phyloP scores from a whole-genome alignment of 2,329 filamentous ascomycete species.

The Phaeosphaeriaceae sp. region DNA sequence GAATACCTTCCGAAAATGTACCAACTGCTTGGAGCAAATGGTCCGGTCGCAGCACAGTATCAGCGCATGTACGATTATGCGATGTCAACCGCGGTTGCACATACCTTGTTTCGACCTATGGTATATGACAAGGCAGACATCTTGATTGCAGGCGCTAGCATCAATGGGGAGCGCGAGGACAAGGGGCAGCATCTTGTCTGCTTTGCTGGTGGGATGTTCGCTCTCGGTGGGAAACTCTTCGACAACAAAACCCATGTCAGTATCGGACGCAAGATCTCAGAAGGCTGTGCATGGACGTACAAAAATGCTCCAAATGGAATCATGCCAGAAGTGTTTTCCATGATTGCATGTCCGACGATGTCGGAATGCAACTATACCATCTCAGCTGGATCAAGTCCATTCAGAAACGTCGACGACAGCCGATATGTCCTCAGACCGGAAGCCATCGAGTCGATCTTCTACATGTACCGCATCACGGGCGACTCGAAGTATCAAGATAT shows the following conservation, averaged over 20 bases:
- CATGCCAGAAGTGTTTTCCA: constrained; percentile 64
- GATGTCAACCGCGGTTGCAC: constrained; percentile 50
- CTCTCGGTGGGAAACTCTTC: constrained; percentile 64
- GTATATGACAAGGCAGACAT: constrained; percentile 54
- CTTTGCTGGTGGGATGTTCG: constrained; percentile 69
- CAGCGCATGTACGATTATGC: constrained; percentile 63
- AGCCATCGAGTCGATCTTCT: constrained; percentile 66
- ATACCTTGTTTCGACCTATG: constrained; percentile 60
- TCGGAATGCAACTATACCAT: constrained; percentile 49
- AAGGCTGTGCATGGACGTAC: constrained; percentile 69
- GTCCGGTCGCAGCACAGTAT: constrained; percentile 56
- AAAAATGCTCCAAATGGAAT: constrained; percentile 62
- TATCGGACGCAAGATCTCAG: constrained; percentile 63
- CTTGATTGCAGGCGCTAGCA: constrained; percentile 53
- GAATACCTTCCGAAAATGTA: constrained; percentile 56
- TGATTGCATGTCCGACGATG: constrained; percentile 53
- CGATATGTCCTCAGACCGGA: constrained; percentile 60
- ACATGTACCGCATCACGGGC: constrained; percentile 66
- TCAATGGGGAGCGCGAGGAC: constrained; percentile 45
- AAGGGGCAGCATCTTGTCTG: constrained; percentile 65
- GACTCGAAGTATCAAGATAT: constrained; percentile 53
- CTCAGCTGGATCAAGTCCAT: constrained; percentile 44
- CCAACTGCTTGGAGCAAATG: constrained; percentile 53
- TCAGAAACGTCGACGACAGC: constrained; percentile 51
- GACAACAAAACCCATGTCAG: constrained; percentile 59